Conservation (phyloP, 768 basidiomycete genomes). For the Ramaria rubella region DNA sequence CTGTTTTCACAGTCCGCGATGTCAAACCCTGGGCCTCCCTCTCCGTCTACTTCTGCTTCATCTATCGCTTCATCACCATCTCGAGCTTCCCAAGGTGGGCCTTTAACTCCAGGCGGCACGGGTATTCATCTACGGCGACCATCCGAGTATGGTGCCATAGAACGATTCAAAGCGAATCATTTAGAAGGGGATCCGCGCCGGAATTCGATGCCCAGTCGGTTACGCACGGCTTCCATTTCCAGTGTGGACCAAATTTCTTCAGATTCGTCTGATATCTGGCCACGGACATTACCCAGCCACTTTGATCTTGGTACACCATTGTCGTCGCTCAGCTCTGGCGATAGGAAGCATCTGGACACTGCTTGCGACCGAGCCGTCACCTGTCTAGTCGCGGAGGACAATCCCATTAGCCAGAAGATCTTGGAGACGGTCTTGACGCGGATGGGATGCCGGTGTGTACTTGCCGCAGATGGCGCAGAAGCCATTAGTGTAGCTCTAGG, state of each 20-base stretch:
- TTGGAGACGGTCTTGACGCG: conserved; percentile 91
- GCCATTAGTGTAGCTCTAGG: conserved; percentile 97
- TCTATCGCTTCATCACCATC: conserved; percentile 89
- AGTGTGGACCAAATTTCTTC: conserved; percentile 75
- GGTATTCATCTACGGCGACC: conserved; percentile 72
- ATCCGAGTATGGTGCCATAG: conserved; percentile 82
- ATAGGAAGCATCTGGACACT: conserved; percentile 60
- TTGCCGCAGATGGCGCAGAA: conserved; percentile 94
- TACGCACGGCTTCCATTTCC: conserved; percentile 81
- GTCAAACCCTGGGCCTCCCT: conserved; percentile 68
- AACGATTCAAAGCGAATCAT: conserved; percentile 81
- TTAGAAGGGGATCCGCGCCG: conserved; percentile 65
- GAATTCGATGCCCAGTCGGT: conserved; percentile 78
- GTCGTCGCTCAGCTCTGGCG: conserved; percentile 1
- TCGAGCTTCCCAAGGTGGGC: conserved; percentile 54
- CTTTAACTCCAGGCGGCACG: conserved; percentile 62
- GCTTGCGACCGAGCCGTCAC: conserved; percentile 83
- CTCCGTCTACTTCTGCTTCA: conserved; percentile 85
- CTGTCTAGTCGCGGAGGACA: conserved; percentile 92
- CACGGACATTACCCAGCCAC: conserved; percentile 10
- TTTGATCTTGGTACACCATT: conserved; percentile 9
- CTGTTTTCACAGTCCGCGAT: conserved; percentile 37
- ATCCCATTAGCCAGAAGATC: conserved; percentile 97
- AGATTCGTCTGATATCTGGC: conserved; percentile 63
- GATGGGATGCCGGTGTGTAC: conserved; percentile 90